These are phyloP conservation scores for Ceratocystis ficicola DNA, from an alignment of 2,329 filamentous ascomycete species.

Conservation along the genomic window DNA sequence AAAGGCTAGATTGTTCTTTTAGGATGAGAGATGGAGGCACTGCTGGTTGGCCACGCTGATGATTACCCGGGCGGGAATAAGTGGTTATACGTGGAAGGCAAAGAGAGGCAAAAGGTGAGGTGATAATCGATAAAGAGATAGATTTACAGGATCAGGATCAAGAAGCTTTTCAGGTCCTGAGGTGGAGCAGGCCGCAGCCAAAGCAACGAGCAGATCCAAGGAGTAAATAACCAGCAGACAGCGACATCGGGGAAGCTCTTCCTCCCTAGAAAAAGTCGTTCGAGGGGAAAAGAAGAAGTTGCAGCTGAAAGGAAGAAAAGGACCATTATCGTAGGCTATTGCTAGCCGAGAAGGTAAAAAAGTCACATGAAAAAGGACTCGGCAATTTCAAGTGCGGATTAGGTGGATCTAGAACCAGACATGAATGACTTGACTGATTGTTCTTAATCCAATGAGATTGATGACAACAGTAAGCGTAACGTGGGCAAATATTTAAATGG, in stretches of 20 bases:
- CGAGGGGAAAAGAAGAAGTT: background rate
- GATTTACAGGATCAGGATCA: constrained; percentile 17
- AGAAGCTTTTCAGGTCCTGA: constrained; percentile 16
- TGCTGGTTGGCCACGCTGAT: background rate
- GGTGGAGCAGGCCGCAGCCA: background rate
- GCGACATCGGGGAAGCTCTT: constrained; percentile 7
- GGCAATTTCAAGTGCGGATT: background rate
- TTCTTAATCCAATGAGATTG: background rate
- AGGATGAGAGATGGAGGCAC: background rate
- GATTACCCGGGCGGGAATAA: background rate
- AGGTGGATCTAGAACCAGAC: background rate
- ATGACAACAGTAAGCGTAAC: background rate
- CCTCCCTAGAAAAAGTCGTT: background rate
- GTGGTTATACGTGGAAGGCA: background rate
- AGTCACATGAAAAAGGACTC: background rate
- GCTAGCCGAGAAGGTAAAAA: background rate
- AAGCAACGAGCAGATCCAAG: background rate
- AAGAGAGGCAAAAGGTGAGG: background rate
- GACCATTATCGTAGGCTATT: background rate
- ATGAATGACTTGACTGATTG: background rate
- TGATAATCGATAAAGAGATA: background rate
- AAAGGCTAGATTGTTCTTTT: background rate
- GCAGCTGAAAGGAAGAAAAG: background rate
- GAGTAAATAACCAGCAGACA: background rate
- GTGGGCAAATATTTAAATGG: background rate